Evolutionary conservation across 495 filamentous ascomycete genomes (phyloP).

Genomic region (Talaromyces wortmannii): DNA sequence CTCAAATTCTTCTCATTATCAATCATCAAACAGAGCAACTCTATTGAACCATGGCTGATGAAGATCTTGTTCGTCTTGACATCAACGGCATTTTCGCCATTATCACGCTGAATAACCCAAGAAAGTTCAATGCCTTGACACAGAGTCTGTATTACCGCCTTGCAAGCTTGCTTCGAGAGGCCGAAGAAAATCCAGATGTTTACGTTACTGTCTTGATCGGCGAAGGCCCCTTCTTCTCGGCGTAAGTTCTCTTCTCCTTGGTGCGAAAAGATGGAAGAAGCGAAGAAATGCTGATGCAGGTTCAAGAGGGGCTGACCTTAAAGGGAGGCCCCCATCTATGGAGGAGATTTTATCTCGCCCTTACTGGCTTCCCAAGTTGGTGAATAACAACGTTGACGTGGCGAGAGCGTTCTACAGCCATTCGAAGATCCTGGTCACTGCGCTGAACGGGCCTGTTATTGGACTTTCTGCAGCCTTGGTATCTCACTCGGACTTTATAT

Average conservation of each 20-base stretch:
- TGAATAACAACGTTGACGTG: conserved; percentile 4
- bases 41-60: neutral
- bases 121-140: conserved; percentile 4
- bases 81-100: neutral
- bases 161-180: neutral
- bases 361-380: conserved; percentile 5
- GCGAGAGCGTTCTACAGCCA: conserved; percentile 8
- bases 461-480: conserved; percentile 6
- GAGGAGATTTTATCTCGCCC: conserved; percentile 1
- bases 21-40: too few species aligned
- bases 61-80: neutral
- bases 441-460: conserved; percentile 6
- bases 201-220: conserved; percentile 6
- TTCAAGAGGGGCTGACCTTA: conserved; percentile 2
- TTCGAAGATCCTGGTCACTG: conserved; percentile 7
- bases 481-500: conserved; percentile 7
- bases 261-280: too few species aligned
- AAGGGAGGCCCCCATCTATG: neutral
- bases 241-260: neutral
- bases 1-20: neutral
- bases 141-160: conserved; percentile 1
- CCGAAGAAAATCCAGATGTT: neutral
- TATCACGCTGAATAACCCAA: conserved; percentile 5
- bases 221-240: conserved; percentile 6
- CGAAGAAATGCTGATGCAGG: too few species aligned